A percentile compares a stretch with the other conserved stretches of the same genome.
phyloP scores from a whole-genome alignment of 2,329 filamentous ascomycete genomes.

The Berkeleyomyces basicola region DNA sequence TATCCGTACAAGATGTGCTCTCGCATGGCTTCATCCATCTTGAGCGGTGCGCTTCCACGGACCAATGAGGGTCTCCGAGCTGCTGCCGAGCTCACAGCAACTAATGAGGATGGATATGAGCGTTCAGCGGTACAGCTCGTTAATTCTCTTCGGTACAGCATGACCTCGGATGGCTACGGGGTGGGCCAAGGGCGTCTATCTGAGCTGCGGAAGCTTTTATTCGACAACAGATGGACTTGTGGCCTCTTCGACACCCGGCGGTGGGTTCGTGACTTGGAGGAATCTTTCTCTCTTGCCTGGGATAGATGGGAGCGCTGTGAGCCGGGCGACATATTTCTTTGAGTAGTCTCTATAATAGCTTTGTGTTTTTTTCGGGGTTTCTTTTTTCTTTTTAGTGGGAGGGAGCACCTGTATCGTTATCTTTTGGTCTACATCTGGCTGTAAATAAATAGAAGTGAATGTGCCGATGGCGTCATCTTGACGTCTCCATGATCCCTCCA shows the following conservation, averaged over 20 bases:
- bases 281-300: conserved; percentile 81
- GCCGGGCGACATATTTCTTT: conserved; percentile 84
- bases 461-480: too few relatives aligned
- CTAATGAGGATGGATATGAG: conserved; percentile 71
- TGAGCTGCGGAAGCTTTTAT: conserved; percentile 66
- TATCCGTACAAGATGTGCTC: conserved; percentile 99
- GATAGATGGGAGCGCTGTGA: conserved; percentile 68
- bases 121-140: conserved; percentile 54
- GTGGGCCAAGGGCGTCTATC: conserved; percentile 52
- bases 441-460: too few relatives aligned
- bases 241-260: conserved; percentile 79
- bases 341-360: not conserved
- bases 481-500: too few relatives aligned
- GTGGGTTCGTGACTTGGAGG: conserved; percentile 82
- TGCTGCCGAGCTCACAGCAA: conserved; percentile 59
- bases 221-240: conserved; percentile 69
- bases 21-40: conserved; percentile 89
- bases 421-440: too few relatives aligned
- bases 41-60: conserved; percentile 73
- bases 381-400: not conserved
- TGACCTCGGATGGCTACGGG: conserved; percentile 28
- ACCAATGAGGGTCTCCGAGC: conserved; percentile 48
- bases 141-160: conserved; percentile 41
- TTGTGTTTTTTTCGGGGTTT: not conserved
- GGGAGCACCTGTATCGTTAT: too few relatives aligned